These are phyloP conservation scores for Naganishia cerealis DNA, from an alignment of 1,284 basidiomycete genomes.

Conservation along the genomic window DNA sequence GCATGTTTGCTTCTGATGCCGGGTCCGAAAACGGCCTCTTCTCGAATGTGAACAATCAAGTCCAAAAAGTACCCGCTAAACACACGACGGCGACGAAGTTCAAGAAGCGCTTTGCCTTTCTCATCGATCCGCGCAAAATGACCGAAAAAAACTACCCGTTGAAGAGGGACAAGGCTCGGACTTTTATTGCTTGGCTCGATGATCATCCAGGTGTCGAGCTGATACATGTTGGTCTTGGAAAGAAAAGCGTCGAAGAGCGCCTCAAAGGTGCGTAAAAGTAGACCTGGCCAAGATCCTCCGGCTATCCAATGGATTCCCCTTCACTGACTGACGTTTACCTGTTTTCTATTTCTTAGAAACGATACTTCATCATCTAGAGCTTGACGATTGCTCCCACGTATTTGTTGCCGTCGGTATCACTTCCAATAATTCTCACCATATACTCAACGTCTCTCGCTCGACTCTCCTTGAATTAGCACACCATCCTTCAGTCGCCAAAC, in stretches of 20 bases:
- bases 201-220: background rate
- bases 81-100: background rate
- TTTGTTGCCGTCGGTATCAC: constrained; percentile 21
- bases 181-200: background rate
- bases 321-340: background rate
- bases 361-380: constrained; percentile 7
- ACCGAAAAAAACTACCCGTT: constrained; percentile 18
- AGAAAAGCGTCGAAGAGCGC: constrained; percentile 11
- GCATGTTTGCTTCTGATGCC: too few relatives aligned
- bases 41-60: background rate
- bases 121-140: constrained; percentile 13
- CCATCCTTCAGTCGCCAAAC: background rate
- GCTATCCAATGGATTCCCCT: too few relatives aligned
- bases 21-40: background rate
- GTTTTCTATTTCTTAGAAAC: background rate
- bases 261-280: background rate
- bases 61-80: background rate
- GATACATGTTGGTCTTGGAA: constrained; percentile 14
- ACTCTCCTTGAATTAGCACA: background rate
- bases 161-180: constrained; percentile 22
- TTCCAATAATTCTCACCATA: constrained; percentile 5
- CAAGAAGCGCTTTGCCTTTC: constrained; percentile 17
- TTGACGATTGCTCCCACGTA: constrained; percentile 5
- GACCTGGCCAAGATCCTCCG: background rate
- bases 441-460: constrained; percentile 18